Base-by-base conservation (phyloP, 2,329 filamentous ascomycete species). In the Sclerotinia borealis region DNA sequence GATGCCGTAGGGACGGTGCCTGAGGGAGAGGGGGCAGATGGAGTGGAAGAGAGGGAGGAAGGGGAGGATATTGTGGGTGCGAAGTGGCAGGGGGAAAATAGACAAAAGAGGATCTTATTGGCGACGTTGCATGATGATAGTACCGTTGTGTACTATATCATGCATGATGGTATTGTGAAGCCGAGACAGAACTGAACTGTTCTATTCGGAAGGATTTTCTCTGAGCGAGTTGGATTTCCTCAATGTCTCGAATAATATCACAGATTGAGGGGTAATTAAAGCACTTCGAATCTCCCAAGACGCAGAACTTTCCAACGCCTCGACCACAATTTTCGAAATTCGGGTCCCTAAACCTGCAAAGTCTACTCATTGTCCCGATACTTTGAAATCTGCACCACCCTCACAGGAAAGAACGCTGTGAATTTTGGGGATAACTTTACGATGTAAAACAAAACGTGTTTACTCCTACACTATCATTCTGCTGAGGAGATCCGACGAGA, bases 151-250 rank as follows among this genome's bases (percentile, higher is more conserved):
- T 95, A 93, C 76, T 95, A 95, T 73, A 82, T 93, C 67, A 85
- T 93, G 74, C 90, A 93, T 71, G 90, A 93, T 75, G 91, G 90
- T n/a, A 86, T 93, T 67, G 89, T 93, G 60, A 95, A 93, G 79
- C 91, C 91, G 29, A 81, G 91, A 63, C 91, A 93, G 75, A 95
- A 95, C 74, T 93, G 78, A 82, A 22, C n/a, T n/a, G n/a, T n/a
- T n/a, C n/a, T n/a, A n/a, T n/a, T n/a, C n/a, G n/a, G n/a, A n/a
- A n/a, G n/a, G n/a, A n/a, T n/a, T n/a, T 4, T 37, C 17, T 27
- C 25, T 10, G 34, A 54, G 37, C 43, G n/a, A 61, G 34, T n/a
- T 29, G n/a, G 9, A 45, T 19, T 17, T 25, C 29, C 3, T 22
- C 15, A 19, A 27, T n/a, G 11, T 17, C 19, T 56, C 19, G 27